Conservation (phyloP, 352 stramenopile species). For the Blastocystis sp. region DNA sequence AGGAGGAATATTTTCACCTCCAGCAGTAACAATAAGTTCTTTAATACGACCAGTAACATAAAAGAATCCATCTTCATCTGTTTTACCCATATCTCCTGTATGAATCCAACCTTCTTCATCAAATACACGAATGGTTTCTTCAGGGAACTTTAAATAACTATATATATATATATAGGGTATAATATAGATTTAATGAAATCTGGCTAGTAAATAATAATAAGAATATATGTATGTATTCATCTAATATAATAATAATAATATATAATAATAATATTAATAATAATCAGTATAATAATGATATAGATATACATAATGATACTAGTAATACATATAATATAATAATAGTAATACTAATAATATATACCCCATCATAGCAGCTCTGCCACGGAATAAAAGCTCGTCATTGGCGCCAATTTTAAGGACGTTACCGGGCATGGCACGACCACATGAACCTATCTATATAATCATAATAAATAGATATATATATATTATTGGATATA, state of each 20-base stretch:
- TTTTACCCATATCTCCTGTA: constrained; percentile 67
- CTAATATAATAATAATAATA: too few relatives aligned
- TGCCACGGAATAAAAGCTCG: constrained; percentile 48
- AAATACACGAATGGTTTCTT: constrained; percentile 60
- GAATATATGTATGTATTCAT: too few relatives aligned
- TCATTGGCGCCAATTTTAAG: constrained; percentile 16
- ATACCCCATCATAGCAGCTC: constrained; percentile 59
- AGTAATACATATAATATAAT: too few relatives aligned
- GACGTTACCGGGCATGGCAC: constrained; percentile 16
- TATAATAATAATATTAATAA: too few relatives aligned
- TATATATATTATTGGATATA: too few relatives aligned
- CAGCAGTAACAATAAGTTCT: constrained; percentile 58
- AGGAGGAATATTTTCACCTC: constrained; percentile 75
- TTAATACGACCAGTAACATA: constrained; percentile 46
- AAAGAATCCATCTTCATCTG: constrained; percentile 54
- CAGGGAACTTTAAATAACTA: constrained; percentile 41
- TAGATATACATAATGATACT: too few relatives aligned
- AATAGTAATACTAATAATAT: constrained; percentile 39
- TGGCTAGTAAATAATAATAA: too few relatives aligned
- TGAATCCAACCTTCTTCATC: constrained; percentile 71
- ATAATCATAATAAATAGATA: too few relatives aligned
- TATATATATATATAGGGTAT: too few relatives aligned
- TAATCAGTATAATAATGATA: too few relatives aligned
- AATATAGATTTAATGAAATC: too few relatives aligned
- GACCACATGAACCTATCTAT: constrained; percentile 14